Percentiles rank a stretch among this genome's conserved stretches.
phyloP scores from a whole-genome alignment of 2,329 filamentous ascomycete species.

The Helicocarpus griseus region DNA sequence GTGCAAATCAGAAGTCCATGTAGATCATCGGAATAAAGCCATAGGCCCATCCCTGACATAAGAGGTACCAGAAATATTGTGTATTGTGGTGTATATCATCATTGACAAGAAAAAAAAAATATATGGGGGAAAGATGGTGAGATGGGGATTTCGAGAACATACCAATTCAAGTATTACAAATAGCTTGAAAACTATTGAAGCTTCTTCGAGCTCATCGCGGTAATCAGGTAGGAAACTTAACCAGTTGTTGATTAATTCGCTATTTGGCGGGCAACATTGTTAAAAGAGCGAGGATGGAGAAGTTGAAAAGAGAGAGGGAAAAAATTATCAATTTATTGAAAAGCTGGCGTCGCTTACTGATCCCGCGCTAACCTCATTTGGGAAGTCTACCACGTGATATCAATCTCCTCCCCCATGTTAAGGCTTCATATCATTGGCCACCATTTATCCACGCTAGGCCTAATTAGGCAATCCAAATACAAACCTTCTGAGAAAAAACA shows the following conservation, averaged over 20 bases:
- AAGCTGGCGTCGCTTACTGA: background rate
- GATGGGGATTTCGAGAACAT: constrained; percentile 14
- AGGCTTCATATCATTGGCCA: too few species aligned
- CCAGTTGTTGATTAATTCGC: background rate
- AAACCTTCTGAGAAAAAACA: too few species aligned
- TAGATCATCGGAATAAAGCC: constrained; percentile 58
- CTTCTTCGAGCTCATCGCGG: background rate
- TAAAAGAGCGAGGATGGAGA: background rate
- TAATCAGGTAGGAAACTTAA: background rate
- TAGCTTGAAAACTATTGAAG: background rate
- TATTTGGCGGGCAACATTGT: background rate
- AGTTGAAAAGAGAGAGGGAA: background rate
- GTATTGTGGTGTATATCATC: constrained; percentile 57
- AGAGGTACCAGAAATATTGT: constrained; percentile 81
- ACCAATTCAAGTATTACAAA: background rate
- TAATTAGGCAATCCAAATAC: too few species aligned
- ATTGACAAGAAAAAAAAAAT: constrained; percentile 27
- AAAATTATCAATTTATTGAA: background rate
- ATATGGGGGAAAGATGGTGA: constrained; percentile 25
- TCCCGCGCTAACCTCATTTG: background rate
- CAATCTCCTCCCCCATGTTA: too few species aligned
- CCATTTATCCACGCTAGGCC: too few species aligned
- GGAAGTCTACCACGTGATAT: background rate
- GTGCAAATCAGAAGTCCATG: constrained; percentile 62
- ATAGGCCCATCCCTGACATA: constrained; percentile 55